Evolutionary conservation across 345 rosid genomes (phyloP), one percentile per base, ranked within the genome.

Genomic region (Pelargonium nanum): DNA sequence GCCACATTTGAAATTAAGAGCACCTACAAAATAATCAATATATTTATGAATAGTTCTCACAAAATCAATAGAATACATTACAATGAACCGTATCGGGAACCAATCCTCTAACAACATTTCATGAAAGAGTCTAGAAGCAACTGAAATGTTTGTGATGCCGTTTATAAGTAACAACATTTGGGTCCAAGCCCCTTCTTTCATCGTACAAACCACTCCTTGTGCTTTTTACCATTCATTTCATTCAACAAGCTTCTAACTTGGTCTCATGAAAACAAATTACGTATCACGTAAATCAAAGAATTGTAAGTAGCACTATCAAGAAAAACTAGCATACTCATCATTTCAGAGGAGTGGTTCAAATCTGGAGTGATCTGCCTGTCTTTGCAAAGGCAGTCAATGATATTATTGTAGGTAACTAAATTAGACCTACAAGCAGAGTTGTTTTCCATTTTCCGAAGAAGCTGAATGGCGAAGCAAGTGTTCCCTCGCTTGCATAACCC

Each of bases 391-490:
- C 54, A 26, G 24, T 44, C 24, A 55, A 64, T 16, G 22, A 56
- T 24, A 6, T 25, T 23, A 22, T 53, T 56, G 19, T 24, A 57
- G 26, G 22, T 28, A n/a, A 56, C 44, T 17, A 24, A 26, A 61
- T 62, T 57, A 0, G 22, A 28, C 55, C 55, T 22, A 8, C 30
- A 21, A 8, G 52, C 57, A 44, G 4, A 22, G 23, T 61, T 3
- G 13, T 8, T 20, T 13, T 53, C 40, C 64, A 53, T 61, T 30
- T 53, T 58, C 16, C 22, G 24, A n/a, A 71, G 34, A 20, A 62
- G 52, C 23, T 24, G n/a, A 23, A 71, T 19, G 21, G 60, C 56
- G 13, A 15, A 0, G 17, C 8, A 32, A 24, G 48, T 44, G 34
- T 55, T 56, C 5, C 66, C 52, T 0, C 24, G 4, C 12, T 25